Base-by-base conservation (phyloP, 371 early-diverging fungal species). In the Rhizopus delemar region DNA sequence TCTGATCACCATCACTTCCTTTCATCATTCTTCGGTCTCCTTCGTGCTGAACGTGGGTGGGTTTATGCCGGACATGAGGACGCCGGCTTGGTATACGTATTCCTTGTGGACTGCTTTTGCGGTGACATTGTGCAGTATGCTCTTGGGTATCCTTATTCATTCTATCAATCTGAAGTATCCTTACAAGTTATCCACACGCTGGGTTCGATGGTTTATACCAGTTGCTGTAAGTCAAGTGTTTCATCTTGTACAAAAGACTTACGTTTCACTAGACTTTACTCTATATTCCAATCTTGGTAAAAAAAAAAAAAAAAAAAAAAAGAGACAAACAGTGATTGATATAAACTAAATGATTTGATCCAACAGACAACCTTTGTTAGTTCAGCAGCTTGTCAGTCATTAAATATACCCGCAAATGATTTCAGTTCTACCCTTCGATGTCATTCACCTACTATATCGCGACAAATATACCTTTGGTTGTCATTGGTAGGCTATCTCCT, bases 401-500 rank as follows among this genome's bases (percentile, higher is more conserved):
- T 78, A 4, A 79, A 79, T 59, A 63, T 74, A 13, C 60, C 70
- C 5, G 64, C 63, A 6, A 76, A 75, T 50, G 72, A 78, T 6
- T 73, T 67, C 31, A 71, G 78, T 1, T 54, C 63, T 8, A 75
- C 82, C 7, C 48, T 86, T 34, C 76, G 84, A 13, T 87, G 87
- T 57, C 62, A 78, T 53, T 68, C 80, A 5, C 66, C 78, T 2
- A 54, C 59, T n/a, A 77, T 85, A 22, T 63, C 68, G 34, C 81
- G 82, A 46, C 80, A 78, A 31, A 49, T 83, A 11, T 88, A 90
- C 61, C 63, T 90, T 12, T 82, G 81, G 69, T 52, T 81, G 22
- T 83, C 89, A 0, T 45, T 88, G 0, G 60, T 81, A 0, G 88
- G 84, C 2, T 90, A 90, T 56, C 74, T 86, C 0, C 60, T 82